A percentile compares a stretch with the other conserved stretches of the same genome.
phyloP scores from a whole-genome alignment of 2,329 filamentous ascomycete species.

The Elsinoe ampelina region DNA sequence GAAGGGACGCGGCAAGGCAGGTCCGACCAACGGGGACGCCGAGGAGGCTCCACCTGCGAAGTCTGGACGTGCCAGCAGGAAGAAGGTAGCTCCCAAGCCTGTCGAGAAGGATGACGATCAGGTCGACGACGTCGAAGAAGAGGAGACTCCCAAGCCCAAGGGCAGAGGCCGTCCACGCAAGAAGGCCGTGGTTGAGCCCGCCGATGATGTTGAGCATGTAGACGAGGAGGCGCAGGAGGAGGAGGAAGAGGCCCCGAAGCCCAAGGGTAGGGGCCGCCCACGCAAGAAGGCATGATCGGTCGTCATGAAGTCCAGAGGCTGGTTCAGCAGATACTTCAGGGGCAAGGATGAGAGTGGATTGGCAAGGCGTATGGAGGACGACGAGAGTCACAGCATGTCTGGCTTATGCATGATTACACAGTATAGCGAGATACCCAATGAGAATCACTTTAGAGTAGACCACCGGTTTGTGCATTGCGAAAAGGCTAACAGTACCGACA shows the following conservation, averaged over 20 bases:
- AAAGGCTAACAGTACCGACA: too few species aligned
- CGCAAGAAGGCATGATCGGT: conserved; percentile 15
- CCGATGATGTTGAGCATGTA: background rate
- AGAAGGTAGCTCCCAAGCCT: conserved; percentile 12
- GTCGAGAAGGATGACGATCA: conserved; percentile 5
- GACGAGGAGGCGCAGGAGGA: background rate
- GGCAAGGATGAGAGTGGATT: background rate
- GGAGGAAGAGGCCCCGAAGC: conserved; percentile 14
- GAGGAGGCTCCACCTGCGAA: conserved; percentile 11
- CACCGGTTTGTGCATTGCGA: too few species aligned
- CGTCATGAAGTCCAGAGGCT: background rate
- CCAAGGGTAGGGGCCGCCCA: conserved; percentile 8
- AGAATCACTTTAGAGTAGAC: background rate
- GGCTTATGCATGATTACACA: background rate
- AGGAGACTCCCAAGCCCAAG: background rate
- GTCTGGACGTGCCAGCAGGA: conserved; percentile 5
- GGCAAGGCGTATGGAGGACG: background rate
- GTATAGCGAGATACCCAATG: background rate
- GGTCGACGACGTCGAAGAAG: background rate
- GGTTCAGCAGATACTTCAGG: background rate
- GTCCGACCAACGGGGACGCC: background rate
- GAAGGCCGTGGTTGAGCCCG: conserved; percentile 8
- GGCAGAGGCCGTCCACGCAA: background rate
- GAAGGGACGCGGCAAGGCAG: background rate
- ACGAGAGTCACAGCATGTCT: background rate